Conservation (phyloP, 1,284 basidiomycete genomes). For the Baeospora myosura region DNA sequence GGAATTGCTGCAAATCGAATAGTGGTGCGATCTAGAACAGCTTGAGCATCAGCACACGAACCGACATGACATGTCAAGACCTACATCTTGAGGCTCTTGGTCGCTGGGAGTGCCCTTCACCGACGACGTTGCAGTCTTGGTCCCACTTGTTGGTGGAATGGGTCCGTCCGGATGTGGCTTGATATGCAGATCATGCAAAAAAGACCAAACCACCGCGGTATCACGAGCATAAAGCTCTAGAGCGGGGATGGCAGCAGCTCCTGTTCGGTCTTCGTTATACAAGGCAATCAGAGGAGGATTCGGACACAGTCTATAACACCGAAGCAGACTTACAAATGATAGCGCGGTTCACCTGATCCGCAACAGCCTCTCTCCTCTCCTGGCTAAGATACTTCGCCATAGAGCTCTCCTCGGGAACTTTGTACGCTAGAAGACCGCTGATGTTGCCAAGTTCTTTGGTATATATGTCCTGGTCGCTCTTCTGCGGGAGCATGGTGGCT, state of each 20-base stretch:
- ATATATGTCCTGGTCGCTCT: conserved; percentile 52
- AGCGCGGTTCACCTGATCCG: conserved; percentile 81
- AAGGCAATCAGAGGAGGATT: conserved; percentile 5
- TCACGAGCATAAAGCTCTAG: conserved; percentile 58
- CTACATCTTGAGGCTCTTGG: neutral
- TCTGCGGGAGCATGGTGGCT: conserved; percentile 43
- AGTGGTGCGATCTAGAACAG: neutral
- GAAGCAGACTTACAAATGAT: conserved; percentile 57
- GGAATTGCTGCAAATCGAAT: neutral
- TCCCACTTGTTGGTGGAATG: conserved; percentile 30
- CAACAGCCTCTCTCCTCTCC: conserved; percentile 68
- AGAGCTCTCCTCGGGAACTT: conserved; percentile 61
- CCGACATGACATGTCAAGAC: no score
- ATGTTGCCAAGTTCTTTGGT: conserved; percentile 66
- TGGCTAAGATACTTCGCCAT: conserved; percentile 66
- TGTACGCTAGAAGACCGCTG: conserved; percentile 70
- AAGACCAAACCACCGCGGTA: conserved; percentile 49
- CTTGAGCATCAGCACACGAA: neutral
- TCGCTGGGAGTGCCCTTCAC: conserved; percentile 8
- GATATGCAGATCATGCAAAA: conserved; percentile 41
- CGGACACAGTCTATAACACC: neutral
- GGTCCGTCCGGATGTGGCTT: conserved; percentile 36
- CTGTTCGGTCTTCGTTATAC: conserved; percentile 41
- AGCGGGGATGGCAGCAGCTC: conserved; percentile 46
- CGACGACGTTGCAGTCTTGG: conserved; percentile 12